Conservation (phyloP, 306 rosid genomes). For the Quercus glauca region DNA sequence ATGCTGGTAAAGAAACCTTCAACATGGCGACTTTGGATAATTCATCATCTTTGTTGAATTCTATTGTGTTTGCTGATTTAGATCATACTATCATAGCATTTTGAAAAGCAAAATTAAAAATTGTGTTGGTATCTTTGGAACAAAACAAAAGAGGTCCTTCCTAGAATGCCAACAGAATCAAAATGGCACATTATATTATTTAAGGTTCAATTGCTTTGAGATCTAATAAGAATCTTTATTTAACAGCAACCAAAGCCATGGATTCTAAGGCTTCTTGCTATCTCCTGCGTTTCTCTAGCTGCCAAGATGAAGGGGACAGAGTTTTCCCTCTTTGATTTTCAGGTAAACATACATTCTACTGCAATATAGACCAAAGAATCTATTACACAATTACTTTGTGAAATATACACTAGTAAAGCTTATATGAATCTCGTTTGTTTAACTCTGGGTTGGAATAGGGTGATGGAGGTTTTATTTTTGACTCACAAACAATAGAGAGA, state of each 20-base stretch:
- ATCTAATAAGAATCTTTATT: constrained; percentile 44
- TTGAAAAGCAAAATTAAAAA: background rate
- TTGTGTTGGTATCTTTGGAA: background rate
- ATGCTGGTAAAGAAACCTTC: constrained; percentile 46
- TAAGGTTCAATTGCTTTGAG: constrained; percentile 11
- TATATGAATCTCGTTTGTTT: background rate
- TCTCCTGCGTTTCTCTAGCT: constrained; percentile 78
- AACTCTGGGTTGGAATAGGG: constrained; percentile 30
- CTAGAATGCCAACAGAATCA: background rate
- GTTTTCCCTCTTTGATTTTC: constrained; percentile 46
- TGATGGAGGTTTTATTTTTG: constrained; percentile 69
- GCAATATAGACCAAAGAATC: background rate
- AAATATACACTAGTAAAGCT: background rate
- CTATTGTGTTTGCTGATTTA: background rate
- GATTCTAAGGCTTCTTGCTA: constrained; percentile 72
- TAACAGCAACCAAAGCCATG: constrained; percentile 79
- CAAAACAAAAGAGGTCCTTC: background rate
- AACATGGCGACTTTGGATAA: background rate
- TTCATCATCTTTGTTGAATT: background rate
- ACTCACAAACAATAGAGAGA: constrained; percentile 68
- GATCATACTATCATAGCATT: background rate
- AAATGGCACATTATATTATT: background rate
- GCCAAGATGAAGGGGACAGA: constrained; percentile 78
- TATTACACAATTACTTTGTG: background rate
- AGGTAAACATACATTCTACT: constrained; percentile 39